Base-by-base conservation (phyloP, 2,329 filamentous ascomycete genomes). In the Stachybotrys elegans region DNA sequence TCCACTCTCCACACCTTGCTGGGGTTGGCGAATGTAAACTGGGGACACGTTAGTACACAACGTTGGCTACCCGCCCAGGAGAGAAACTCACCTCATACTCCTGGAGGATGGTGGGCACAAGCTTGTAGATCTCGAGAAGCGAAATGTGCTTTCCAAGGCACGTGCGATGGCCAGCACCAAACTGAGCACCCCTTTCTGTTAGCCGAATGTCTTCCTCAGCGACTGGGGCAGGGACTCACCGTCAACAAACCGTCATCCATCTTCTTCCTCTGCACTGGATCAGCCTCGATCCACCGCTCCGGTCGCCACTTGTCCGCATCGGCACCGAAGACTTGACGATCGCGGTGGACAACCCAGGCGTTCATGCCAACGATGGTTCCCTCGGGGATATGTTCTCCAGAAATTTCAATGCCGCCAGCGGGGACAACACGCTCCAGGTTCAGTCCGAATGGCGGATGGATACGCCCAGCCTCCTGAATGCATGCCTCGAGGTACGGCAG, bases 401-500 rank as follows among this genome's bases (percentile, higher is more conserved):
- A 60, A 6, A 79, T 61, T 6, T 65, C 61, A 0, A 62, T 60
- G 0, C 76, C 75, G 0, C 62, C 67, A 3, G 61, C 44, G 0
- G 74, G 72, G 0, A 77, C 73, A 1, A 68, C 60, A 5, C 76
- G 65, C 53, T 71, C 70, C n/a, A 78, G 56, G 4, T 73, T 69
- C 11, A 78, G 56, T 4, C 71, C 73, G 0, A 68, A 67, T 0
- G 72, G 69, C 1, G 75, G 66, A 40, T 76, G 70, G 17, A 79
- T 57, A 13, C 77, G 68, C 16, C 79, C 55, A 0, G 71, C 69
- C 52, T 79, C 76, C 42, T 76, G 76, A 31, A 79, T 69, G 4
- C 72, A 67, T 1, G 74, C 75, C 46, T 78, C 69, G 14, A 79
- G 61, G 47, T 78, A 81, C 0, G 71, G 72, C 53, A 75, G 57